Evolutionary conservation across 2,329 filamentous ascomycete genomes (phyloP).

Genomic region (Trichophyton schoenleinii): DNA sequence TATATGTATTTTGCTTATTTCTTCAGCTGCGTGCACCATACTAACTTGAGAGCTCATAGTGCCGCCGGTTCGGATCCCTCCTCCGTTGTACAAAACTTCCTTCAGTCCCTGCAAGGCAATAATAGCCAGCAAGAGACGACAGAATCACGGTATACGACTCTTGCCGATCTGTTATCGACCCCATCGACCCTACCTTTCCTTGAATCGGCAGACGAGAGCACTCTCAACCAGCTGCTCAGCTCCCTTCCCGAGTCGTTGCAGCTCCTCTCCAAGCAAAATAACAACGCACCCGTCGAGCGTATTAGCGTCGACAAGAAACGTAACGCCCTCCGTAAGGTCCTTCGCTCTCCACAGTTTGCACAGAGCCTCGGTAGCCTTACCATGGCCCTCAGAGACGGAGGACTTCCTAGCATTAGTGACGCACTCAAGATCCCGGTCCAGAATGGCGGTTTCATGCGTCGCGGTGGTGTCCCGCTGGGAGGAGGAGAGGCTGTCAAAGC

Average conservation of each 20-base stretch:
- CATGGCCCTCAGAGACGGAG: constrained; percentile 77
- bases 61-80: constrained; percentile 57
- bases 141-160: constrained; percentile 62
- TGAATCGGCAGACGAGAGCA: constrained; percentile 49
- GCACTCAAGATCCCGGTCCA: constrained; percentile 68
- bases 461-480: constrained; percentile 70
- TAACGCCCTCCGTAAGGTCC: constrained; percentile 62
- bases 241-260: constrained; percentile 70
- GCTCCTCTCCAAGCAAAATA: constrained; percentile 57
- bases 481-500: constrained; percentile 81
- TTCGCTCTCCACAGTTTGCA: constrained; percentile 79
- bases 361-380: constrained; percentile 79
- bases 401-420: constrained; percentile 77
- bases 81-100: constrained; percentile 72
- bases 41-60: constrained; percentile 32
- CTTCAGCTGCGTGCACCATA: not conserved
- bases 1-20: not conserved
- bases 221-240: constrained; percentile 61
- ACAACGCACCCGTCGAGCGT: constrained; percentile 56
- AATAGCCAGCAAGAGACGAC: constrained; percentile 41
- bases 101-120: constrained; percentile 56
- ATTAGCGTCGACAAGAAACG: constrained; percentile 68
- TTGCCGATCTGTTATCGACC: constrained; percentile 73
- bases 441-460: constrained; percentile 69
- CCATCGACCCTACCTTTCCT: constrained; percentile 66